Conservation (phyloP, 169 alveolate species). For the Amoebophrya sp. region DNA sequence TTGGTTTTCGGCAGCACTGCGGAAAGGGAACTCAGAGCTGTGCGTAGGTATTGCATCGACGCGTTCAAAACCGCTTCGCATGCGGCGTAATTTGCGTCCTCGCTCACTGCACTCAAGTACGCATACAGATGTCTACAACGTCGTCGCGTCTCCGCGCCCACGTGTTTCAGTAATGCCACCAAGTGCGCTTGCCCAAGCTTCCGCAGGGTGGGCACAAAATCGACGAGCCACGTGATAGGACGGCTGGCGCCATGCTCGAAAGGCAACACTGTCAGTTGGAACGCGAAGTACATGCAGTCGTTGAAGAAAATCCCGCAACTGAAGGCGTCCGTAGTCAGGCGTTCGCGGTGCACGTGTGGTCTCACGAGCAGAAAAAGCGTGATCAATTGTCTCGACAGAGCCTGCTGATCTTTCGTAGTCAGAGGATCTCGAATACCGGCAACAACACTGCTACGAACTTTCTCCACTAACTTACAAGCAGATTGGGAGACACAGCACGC, state of each 20-base stretch:
- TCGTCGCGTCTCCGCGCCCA: neutral
- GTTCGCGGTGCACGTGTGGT: slow-evolving; percentile 12
- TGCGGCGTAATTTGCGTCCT: slow-evolving; percentile 1
- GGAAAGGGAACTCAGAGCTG: neutral
- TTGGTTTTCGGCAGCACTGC: neutral
- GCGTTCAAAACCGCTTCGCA: neutral
- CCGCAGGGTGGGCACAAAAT: neutral
- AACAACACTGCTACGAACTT: neutral
- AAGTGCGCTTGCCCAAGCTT: neutral
- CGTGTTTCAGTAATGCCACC: neutral
- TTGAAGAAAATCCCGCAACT: neutral
- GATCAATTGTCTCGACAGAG: neutral
- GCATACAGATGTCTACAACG: neutral
- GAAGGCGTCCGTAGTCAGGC: neutral
- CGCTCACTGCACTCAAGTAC: neutral
- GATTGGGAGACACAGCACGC: neutral
- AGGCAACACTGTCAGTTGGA: neutral
- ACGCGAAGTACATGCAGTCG: slow-evolving; percentile 6
- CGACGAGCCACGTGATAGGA: neutral
- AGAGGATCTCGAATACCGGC: neutral
- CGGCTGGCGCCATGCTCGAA: neutral
- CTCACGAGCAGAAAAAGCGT: neutral
- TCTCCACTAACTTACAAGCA: neutral
- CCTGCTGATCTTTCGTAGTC: neutral
- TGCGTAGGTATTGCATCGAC: neutral